Percentiles rank a stretch among this genome's conserved stretches.
Evolutionary conservation across 768 basidiomycete genomes (phyloP).

Genomic region (Pulveroboletus frians): DNA sequence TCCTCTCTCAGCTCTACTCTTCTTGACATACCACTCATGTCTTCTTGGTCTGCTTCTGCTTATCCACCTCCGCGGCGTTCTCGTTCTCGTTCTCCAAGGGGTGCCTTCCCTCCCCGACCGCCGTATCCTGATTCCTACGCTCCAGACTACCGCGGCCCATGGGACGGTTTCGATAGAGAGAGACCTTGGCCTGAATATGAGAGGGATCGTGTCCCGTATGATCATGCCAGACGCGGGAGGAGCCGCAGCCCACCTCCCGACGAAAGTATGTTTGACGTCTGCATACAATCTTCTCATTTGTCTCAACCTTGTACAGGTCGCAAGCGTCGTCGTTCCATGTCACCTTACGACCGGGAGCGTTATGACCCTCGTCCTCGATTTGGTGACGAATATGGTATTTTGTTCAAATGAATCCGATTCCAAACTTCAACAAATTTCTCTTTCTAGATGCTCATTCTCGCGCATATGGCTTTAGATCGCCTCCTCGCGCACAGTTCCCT

Average conservation of each 20-base stretch:
- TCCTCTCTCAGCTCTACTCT: slow-evolving; percentile 41
- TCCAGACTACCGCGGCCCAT: slow-evolving; percentile 56
- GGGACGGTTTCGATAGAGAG: slow-evolving; percentile 71
- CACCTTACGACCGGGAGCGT: slow-evolving; percentile 76
- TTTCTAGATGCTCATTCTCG: slow-evolving; percentile 60
- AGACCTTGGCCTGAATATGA: slow-evolving; percentile 61
- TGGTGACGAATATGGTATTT: slow-evolving; percentile 75
- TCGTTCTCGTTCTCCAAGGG: slow-evolving; percentile 72
- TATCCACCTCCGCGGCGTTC: slow-evolving; percentile 76
- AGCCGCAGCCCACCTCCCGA: slow-evolving; percentile 74
- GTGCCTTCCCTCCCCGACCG: slow-evolving; percentile 48
- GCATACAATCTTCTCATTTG: background rate
- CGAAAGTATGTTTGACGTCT: slow-evolving; percentile 44
- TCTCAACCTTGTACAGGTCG: slow-evolving; percentile 40
- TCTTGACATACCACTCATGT: slow-evolving; percentile 51
- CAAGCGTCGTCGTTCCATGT: slow-evolving; percentile 71
- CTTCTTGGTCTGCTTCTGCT: slow-evolving; percentile 64
- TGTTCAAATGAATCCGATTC: background rate
- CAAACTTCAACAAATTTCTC: slow-evolving; percentile 9
- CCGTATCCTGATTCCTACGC: slow-evolving; percentile 57
- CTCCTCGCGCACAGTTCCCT: slow-evolving; percentile 52
- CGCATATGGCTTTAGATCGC: slow-evolving; percentile 56
- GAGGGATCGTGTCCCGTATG: slow-evolving; percentile 63
- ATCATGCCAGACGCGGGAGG: slow-evolving; percentile 63
- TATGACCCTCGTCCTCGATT: slow-evolving; percentile 82